phyloP scores from a whole-genome alignment of 805 yeast species.

The Candida cerambycidarum region DNA sequence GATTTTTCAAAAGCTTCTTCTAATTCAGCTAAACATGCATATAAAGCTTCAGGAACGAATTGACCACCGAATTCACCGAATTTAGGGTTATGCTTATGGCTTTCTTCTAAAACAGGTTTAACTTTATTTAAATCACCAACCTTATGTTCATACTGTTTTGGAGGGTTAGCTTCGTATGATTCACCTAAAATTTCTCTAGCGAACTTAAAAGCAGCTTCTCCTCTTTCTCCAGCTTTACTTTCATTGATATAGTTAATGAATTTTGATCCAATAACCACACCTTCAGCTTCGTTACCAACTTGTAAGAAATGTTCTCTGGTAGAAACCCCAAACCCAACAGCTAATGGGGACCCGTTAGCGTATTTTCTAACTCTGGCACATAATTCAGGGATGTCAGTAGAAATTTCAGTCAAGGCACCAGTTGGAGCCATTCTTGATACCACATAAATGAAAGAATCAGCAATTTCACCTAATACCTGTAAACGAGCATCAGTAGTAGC shows the following conservation, averaged over 20 bases:
- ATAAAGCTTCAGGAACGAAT: conserved; percentile 95
- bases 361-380: conserved; percentile 72
- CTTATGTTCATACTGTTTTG: conserved; percentile 24
- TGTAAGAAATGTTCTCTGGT: conserved; percentile 85
- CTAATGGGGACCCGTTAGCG: conserved; percentile 72
- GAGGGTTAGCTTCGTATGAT: conserved; percentile 34
- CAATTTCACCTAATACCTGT: conserved; percentile 72
- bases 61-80: conserved; percentile 99
- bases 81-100: conserved; percentile 67
- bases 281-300: conserved; percentile 84
- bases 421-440: conserved; percentile 98
- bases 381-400: conserved; percentile 61
- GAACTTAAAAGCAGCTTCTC: conserved; percentile 62
- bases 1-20: conserved; percentile 88
- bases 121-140: conserved; percentile 27
- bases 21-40: conserved; percentile 85
- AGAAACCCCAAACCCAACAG: conserved; percentile 96
- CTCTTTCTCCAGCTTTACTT: conserved; percentile 60
- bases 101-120: conserved; percentile 47
- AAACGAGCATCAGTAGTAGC: conserved; percentile 91
- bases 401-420: conserved; percentile 74
- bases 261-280: conserved; percentile 94
- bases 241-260: conserved; percentile 70
- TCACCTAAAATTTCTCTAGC: conserved; percentile 69
- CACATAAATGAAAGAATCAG: conserved; percentile 94